Percentiles rank a stretch among this genome's conserved stretches.
Evolutionary conservation across 2,329 filamentous ascomycete species (phyloP).

Genomic region (Colletotrichum spinosum): DNA sequence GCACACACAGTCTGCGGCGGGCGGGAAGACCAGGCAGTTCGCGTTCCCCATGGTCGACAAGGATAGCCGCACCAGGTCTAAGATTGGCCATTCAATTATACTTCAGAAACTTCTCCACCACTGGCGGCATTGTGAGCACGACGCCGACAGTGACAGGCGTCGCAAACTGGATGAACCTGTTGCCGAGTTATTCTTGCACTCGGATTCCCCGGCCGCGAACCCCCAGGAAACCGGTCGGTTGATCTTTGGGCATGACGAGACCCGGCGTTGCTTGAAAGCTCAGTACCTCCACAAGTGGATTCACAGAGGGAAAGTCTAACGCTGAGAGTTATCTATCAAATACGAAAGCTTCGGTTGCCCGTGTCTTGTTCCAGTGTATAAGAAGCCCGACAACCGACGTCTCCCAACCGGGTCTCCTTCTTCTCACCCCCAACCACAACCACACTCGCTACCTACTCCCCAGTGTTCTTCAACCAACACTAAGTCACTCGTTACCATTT

Average conservation of each 20-base stretch:
- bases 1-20: no score
- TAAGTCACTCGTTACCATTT: not conserved
- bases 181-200: slow-evolving; percentile 17
- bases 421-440: not conserved
- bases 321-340: not conserved
- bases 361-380: slow-evolving; percentile 13
- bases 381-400: not conserved
- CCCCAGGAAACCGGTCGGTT: not conserved
- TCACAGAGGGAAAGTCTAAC: not conserved
- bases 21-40: no score
- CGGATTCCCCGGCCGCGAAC: slow-evolving; percentile 18
- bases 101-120: slow-evolving; percentile 16
- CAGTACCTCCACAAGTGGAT: not conserved
- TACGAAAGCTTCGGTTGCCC: not conserved
- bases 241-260: not conserved
- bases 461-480: not conserved
- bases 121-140: slow-evolving; percentile 1
- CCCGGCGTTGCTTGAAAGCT: not conserved
- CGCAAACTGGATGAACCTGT: slow-evolving; percentile 12
- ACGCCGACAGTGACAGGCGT: not conserved
- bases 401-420: fast-evolving
- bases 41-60: not conserved
- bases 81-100: slow-evolving; percentile 19
- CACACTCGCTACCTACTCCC: not conserved
- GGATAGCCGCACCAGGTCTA: not conserved